Evolutionary conservation across 176 grass and related monocot species (phyloP), one percentile per base, ranked within the genome.

Genomic region (Cymbopogon citratus): DNA sequence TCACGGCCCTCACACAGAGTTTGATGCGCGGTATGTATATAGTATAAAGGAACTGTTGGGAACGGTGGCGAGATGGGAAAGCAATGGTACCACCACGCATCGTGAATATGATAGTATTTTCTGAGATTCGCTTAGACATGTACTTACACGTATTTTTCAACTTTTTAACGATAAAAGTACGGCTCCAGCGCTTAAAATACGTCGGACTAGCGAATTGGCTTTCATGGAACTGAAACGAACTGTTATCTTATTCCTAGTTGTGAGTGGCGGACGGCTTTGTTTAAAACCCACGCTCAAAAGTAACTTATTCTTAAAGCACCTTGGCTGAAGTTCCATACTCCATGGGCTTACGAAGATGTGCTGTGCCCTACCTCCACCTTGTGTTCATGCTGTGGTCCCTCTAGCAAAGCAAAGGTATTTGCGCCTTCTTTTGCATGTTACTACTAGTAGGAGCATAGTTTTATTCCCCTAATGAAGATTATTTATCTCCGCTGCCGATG

Each of bases 321-420:
- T 9, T n/a, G 15, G 39, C 59, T 11, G 45, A 13, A 66, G 35
- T 89, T 63, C 21, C 23, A 46, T 71, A 13, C n/a, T 1, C 31
- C 21, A 24, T 62, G 29, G 8, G 14, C 28, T 5, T 48, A n/a
- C 15, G 62, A 81, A 66, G 45, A 81, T 35, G 44, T 35, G 38
- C 8, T 66, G n/a, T 66, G 45, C 19, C 27, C 7, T 36, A 26
- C 14, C 28, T 12, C 69, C 69, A 27, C 69, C 69, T 48, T 46
- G 64, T 83, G 84, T 56, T 21, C 52, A 61, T 18, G 7, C 7
- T 4, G 62, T 80, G 80, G 84, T 87, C 79, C 88, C 74, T 86
- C 88, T 86, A 86, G 84, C 88, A 83, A 90, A 78, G 48, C 16
- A 24, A 33, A 72, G 69, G 19, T 38, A 25, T 15, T 13, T 52